These are phyloP conservation scores for Tripterygium wilfordii DNA, from an alignment of 177 flowering plant species.

Conservation along the genomic window DNA sequence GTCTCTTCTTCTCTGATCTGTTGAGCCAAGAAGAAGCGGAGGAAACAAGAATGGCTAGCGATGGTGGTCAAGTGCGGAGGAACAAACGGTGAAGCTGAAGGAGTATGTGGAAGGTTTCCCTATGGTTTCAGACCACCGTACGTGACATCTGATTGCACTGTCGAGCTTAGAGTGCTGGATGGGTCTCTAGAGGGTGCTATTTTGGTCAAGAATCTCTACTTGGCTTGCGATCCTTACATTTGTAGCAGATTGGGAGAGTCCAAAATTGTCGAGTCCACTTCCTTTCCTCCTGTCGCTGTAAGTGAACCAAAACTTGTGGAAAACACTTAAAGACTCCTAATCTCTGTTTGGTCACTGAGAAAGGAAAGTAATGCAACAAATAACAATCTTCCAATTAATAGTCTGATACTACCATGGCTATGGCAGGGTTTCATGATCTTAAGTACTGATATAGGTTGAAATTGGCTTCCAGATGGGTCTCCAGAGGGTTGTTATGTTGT, in stretches of 20 bases:
- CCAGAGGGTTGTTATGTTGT: background rate
- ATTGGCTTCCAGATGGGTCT: too few relatives aligned
- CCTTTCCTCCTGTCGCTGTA: background rate
- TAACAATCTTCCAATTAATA: too few relatives aligned
- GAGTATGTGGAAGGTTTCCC: conserved; percentile 20
- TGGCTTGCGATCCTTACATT: conserved; percentile 46
- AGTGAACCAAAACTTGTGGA: too few relatives aligned
- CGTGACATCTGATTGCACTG: background rate
- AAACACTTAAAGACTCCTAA: background rate
- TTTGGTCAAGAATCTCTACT: conserved; percentile 39
- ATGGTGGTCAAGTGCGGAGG: conserved; percentile 6
- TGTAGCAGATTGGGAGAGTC: conserved; percentile 10
- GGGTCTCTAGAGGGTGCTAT: conserved; percentile 12
- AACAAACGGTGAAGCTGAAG: conserved; percentile 26
- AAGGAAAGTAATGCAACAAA: too few relatives aligned
- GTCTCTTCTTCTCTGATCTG: too few relatives aligned
- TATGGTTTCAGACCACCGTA: conserved; percentile 25
- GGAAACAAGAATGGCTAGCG: too few relatives aligned
- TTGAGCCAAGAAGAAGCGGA: too few relatives aligned
- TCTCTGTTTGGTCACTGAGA: too few relatives aligned
- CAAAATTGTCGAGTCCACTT: background rate
- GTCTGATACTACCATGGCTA: too few relatives aligned
- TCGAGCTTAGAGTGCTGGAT: conserved; percentile 13
- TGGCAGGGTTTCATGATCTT: too few relatives aligned
- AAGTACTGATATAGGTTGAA: too few relatives aligned